A percentile compares a stretch with the other conserved stretches of the same genome.
These are phyloP conservation scores for Colletotrichum tamarilloi DNA, from an alignment of 2,329 filamentous ascomycete genomes.

Conservation along the genomic window DNA sequence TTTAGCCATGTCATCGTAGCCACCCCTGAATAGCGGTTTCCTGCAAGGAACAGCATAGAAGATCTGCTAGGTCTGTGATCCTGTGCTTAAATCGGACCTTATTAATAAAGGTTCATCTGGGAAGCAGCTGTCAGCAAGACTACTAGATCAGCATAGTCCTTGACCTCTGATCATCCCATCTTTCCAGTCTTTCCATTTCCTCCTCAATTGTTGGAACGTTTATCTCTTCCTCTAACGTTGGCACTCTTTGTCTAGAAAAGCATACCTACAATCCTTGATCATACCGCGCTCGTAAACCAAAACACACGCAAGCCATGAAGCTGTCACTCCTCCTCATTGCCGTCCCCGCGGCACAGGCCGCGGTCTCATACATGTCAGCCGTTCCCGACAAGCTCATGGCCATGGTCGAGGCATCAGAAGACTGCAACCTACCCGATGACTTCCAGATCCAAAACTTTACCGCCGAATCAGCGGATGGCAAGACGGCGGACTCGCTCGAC, in stretches of 20 bases:
- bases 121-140: constrained; percentile 2
- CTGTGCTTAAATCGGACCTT: background rate
- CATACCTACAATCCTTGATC: background rate
- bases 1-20: constrained; percentile 10
- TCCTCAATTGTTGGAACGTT: background rate
- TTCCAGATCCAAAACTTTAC: constrained; percentile 54
- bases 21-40: constrained; percentile 15
- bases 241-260: background rate
- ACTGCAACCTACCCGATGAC: constrained; percentile 50
- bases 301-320: constrained; percentile 22
- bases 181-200: background rate
- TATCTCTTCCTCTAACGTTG: background rate
- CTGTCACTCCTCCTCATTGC: constrained; percentile 32
- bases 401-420: constrained; percentile 31
- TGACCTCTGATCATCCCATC: constrained; percentile 7
- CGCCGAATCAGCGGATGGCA: constrained; percentile 47
- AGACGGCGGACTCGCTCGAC: constrained; percentile 45
- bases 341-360: constrained; percentile 34
- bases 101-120: constrained; percentile 4
- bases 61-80: constrained; percentile 12
- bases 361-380: constrained; percentile 36
- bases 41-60: constrained; percentile 19
- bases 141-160: background rate
- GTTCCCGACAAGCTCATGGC: constrained; percentile 35
- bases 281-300: background rate